A percentile compares a stretch with the other conserved stretches of the same genome.
Evolutionary conservation across 148 eudicot genomes (phyloP).

Genomic region (Rhododendron simsii): DNA sequence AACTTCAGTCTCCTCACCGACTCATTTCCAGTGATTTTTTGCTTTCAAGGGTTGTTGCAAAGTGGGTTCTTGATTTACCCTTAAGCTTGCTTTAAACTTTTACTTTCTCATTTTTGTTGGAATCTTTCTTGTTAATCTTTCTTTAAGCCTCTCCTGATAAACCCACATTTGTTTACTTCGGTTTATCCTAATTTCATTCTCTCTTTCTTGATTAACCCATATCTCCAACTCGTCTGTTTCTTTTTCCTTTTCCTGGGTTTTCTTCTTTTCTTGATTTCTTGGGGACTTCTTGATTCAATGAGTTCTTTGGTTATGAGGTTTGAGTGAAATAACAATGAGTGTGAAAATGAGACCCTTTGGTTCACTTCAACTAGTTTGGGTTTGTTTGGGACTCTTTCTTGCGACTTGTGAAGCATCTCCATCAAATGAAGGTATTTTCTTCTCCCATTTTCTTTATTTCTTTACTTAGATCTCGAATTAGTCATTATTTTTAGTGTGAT

Average conservation of each 20-base stretch:
- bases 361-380: constrained; percentile 38
- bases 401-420: constrained; percentile 45
- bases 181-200: neutral
- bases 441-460: neutral
- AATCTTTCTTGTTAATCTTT: constrained; percentile 8
- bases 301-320: constrained; percentile 15
- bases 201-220: constrained; percentile 10
- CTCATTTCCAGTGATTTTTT: constrained; percentile 7
- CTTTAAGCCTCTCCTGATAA: constrained; percentile 1
- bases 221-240: neutral
- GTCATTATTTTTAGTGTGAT: neutral
- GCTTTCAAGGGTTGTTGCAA: constrained; percentile 21
- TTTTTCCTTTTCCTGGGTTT: neutral
- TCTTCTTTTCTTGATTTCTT: neutral
- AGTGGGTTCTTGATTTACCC: constrained; percentile 20
- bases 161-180: neutral
- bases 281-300: neutral
- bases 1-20: constrained; percentile 19
- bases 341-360: constrained; percentile 35
- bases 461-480: constrained; percentile 35
- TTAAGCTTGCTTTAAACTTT: constrained; percentile 13
- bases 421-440: constrained; percentile 51
- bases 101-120: neutral
- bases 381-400: constrained; percentile 38
- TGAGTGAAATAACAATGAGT: constrained; percentile 5